phyloP scores from a whole-genome alignment of 345 rosid genomes.

The Brassica carinata region DNA sequence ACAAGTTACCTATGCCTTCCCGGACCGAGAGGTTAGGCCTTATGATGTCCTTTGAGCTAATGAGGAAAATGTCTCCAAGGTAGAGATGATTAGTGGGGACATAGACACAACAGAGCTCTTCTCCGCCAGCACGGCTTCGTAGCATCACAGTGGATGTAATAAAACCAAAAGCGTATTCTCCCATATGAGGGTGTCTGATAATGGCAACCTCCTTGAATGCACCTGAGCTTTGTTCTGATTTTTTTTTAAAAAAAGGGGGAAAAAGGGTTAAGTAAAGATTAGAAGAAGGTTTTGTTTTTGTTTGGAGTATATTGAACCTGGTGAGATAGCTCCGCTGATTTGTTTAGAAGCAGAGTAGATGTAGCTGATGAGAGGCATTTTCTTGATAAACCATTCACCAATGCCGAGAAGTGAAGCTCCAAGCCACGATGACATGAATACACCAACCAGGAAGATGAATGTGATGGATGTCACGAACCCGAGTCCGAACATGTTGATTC shows the following conservation, averaged over 20 bases:
- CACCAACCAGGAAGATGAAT: slow-evolving; percentile 69
- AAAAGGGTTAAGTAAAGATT: background rate
- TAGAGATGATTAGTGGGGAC: slow-evolving; percentile 73
- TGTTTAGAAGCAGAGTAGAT: slow-evolving; percentile 79
- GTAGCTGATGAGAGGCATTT: slow-evolving; percentile 71
- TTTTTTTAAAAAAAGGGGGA: background rate
- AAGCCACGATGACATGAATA: slow-evolving; percentile 79
- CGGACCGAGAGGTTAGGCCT: slow-evolving; percentile 70
- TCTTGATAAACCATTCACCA: slow-evolving; percentile 80
- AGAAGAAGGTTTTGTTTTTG: background rate
- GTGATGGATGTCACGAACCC: slow-evolving; percentile 78
- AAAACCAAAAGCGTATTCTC: slow-evolving; percentile 71
- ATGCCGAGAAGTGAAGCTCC: slow-evolving; percentile 71
- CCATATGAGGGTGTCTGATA: slow-evolving; percentile 63
- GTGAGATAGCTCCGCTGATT: slow-evolving; percentile 77
- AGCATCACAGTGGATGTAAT: slow-evolving; percentile 68
- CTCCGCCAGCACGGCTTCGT: slow-evolving; percentile 56
- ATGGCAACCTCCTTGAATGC: slow-evolving; percentile 88
- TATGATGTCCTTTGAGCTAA: slow-evolving; percentile 61
- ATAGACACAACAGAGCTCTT: slow-evolving; percentile 68
- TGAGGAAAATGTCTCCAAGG: slow-evolving; percentile 66
- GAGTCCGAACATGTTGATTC: slow-evolving; percentile 65
- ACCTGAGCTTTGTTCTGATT: slow-evolving; percentile 62
- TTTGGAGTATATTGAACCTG: slow-evolving; percentile 41
- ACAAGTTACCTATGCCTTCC: slow-evolving; percentile 61